A percentile compares a stretch with the other conserved stretches of the same genome.
Evolutionary conservation across 1,284 basidiomycete genomes (phyloP).

Genomic region (Ustilago curta): DNA sequence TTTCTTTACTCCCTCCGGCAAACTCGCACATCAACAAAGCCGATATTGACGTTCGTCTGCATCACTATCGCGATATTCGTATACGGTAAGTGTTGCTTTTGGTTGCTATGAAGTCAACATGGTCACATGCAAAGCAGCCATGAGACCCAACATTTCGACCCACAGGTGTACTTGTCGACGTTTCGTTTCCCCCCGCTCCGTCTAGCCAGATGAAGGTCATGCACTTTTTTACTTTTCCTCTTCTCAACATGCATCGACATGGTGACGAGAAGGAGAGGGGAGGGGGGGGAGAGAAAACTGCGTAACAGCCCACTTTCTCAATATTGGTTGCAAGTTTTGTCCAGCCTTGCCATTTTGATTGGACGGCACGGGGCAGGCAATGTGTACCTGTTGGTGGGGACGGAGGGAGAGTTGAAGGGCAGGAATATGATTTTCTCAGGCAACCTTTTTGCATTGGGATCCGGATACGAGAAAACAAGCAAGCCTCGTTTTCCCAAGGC

Average conservation of each 20-base stretch:
- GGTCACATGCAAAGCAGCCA: constrained; percentile 8
- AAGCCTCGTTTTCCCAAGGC: constrained; percentile 16
- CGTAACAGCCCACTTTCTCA: neutral
- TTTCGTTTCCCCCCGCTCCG: neutral
- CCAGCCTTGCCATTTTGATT: too few species aligned
- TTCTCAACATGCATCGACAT: neutral
- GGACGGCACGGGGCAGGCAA: neutral
- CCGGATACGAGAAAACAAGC: neutral
- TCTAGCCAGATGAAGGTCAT: neutral
- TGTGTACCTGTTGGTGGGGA: constrained; percentile 3
- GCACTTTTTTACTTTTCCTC: neutral
- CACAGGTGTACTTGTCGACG: constrained; percentile 4
- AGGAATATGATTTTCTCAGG: neutral
- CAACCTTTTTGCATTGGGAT: constrained; percentile 6
- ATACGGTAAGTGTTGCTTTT: too few species aligned
- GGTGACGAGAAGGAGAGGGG: neutral
- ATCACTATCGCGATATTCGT: too few species aligned
- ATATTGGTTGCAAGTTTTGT: too few species aligned
- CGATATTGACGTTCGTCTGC: neutral
- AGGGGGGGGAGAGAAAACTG: neutral
- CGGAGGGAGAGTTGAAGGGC: neutral
- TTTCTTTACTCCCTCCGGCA: constrained; percentile 4
- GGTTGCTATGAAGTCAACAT: neutral
- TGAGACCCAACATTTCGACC: neutral
- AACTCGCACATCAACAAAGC: constrained; percentile 4